Base-by-base conservation (phyloP, 345 rosid genomes). In the Gossypium thurberi region DNA sequence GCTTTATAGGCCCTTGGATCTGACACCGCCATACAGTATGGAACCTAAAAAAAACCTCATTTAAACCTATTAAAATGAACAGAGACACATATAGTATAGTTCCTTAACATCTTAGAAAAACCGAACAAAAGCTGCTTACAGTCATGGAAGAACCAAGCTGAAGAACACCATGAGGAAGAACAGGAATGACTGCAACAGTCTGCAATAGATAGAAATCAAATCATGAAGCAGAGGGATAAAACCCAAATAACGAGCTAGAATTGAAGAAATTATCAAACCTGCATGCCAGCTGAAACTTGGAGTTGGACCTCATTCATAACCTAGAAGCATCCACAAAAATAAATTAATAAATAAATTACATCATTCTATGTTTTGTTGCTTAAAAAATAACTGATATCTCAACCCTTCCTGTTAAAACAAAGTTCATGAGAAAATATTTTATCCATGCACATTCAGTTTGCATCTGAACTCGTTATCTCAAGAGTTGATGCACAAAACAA, bases 281-380 rank as follows among this genome's bases (percentile, higher is more conserved):
- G 91, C 84, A 96, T 87, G 78, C 97, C 98, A 50, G 91, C 88
- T 50, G 96, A 87, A 85, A 93, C 84, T 68, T 93, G 99, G 71
- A 85, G 88, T 74, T 78, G 90, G 77, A 89, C 78, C 82, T 96
- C 97, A 73, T 85, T 88, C 4, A 82, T 75, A 62, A 93, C 97
- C 94, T 91, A 77, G 60, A 75, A 83, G 71, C 48, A 75, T 66
- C 73, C 33, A 74, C 37, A 65, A 46, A 60, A 55, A 64, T 28
- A 28, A 28, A 33, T 4, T 4, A 33, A 33, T 33, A 33, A 33
- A 33, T 33, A 33, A 65, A 42, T 55, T 12, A 74, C 64, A 70
- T 78, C 74, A 78, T 9, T 48, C 46, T 44, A 62, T 55, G 59
- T 53, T 23, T 53, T 63, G 21, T 25, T 33, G 21, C 46, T 21